A percentile compares a stretch with the other conserved stretches of the same genome.
These are phyloP conservation scores for Ophiognomonia clavigignenti-juglandacearum DNA, from an alignment of 2,329 filamentous ascomycete species.

Conservation along the genomic window DNA sequence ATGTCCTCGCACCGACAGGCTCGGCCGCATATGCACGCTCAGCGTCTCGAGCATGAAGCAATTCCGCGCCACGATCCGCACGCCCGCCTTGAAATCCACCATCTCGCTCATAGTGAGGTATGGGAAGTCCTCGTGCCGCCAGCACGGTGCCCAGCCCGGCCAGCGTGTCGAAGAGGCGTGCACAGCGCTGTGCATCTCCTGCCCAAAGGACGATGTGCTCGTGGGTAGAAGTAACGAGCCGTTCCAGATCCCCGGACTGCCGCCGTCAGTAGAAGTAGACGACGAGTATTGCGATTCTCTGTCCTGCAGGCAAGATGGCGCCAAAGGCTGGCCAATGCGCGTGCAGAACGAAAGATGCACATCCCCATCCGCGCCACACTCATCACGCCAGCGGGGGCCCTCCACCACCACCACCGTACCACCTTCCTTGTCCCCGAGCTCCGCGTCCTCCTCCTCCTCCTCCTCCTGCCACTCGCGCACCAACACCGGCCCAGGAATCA, in stretches of 20 bases:
- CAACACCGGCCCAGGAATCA: constrained; percentile 24
- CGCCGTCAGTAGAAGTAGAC: constrained; percentile 1
- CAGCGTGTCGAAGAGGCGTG: constrained; percentile 15
- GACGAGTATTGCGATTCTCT: not conserved
- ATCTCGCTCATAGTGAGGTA: constrained; percentile 43
- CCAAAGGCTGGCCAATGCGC: constrained; percentile 33
- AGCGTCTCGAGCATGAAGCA: constrained; percentile 34
- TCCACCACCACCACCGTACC: constrained; percentile 25
- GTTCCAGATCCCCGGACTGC: constrained; percentile 9
- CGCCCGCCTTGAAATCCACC: constrained; percentile 37
- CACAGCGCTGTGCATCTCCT: constrained; percentile 1
- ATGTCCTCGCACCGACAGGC: constrained; percentile 28
- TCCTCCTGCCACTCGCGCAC: not conserved
- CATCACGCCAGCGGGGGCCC: constrained; percentile 46
- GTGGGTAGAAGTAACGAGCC: constrained; percentile 3
- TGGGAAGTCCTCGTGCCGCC: constrained; percentile 50
- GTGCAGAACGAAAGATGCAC: constrained; percentile 39
- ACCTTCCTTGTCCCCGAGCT: not conserved
- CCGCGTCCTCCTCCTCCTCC: not conserved
- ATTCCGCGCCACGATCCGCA: constrained; percentile 18
- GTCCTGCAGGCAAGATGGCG: not conserved
- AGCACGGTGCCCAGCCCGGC: constrained; percentile 40
- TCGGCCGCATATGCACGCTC: constrained; percentile 37
- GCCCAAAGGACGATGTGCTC: not conserved
- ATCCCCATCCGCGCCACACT: constrained; percentile 38